Evolutionary conservation across 2,329 filamentous ascomycete species (phyloP).

Genomic region (Curvularia eragrostidis): DNA sequence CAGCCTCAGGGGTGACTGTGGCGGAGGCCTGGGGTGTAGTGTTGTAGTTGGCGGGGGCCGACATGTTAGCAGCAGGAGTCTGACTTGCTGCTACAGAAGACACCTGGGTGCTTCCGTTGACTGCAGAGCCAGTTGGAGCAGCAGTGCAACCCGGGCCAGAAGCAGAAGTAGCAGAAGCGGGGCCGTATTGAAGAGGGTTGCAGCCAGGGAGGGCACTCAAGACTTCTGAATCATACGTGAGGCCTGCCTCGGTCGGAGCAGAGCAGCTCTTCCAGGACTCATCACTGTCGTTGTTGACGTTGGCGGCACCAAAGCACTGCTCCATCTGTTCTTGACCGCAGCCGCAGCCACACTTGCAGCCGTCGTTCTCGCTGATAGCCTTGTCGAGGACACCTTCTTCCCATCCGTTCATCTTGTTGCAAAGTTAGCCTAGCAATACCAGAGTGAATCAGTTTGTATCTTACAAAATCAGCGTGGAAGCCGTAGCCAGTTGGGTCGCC

Average conservation of each 20-base stretch:
- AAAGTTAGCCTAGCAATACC: neutral
- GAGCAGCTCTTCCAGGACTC: constrained; percentile 38
- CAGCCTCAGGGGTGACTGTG: neutral
- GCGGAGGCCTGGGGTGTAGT: neutral
- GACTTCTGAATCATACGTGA: constrained; percentile 22
- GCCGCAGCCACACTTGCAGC: constrained; percentile 49
- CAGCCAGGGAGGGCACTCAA: constrained; percentile 48
- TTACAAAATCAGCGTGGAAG: constrained; percentile 48
- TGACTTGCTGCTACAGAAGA: constrained; percentile 5
- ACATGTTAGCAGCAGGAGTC: constrained; percentile 9
- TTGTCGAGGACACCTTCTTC: constrained; percentile 46
- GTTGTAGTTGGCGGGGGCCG: constrained; percentile 6
- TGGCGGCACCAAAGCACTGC: constrained; percentile 45
- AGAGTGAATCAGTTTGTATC: neutral
- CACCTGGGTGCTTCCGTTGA: constrained; percentile 8
- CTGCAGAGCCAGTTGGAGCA: constrained; percentile 18
- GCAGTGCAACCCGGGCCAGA: constrained; percentile 39
- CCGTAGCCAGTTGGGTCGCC: constrained; percentile 49
- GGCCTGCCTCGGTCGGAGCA: constrained; percentile 22
- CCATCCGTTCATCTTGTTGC: constrained; percentile 44
- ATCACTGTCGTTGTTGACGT: constrained; percentile 45
- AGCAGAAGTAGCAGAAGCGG: constrained; percentile 37
- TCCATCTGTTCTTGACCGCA: constrained; percentile 46
- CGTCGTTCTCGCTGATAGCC: constrained; percentile 40
- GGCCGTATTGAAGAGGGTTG: constrained; percentile 49